Evolutionary conservation across 805 yeast species (phyloP).

Genomic region (Torulaspora delbrueckii): DNA sequence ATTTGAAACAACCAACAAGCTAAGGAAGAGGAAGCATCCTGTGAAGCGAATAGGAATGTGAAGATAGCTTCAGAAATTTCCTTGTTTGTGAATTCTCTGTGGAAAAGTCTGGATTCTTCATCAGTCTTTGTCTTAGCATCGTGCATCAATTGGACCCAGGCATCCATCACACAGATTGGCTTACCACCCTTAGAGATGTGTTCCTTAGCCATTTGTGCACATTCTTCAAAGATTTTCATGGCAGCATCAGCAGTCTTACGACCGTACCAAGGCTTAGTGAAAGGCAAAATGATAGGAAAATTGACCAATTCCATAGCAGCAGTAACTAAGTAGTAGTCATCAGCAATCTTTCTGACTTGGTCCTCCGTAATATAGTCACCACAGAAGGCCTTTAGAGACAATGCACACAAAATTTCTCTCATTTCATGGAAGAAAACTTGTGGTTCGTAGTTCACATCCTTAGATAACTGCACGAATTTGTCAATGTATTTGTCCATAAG

Average conservation of each 20-base stretch:
- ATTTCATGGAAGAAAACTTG: constrained; percentile 83
- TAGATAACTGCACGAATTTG: constrained; percentile 52
- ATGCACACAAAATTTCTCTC: constrained; percentile 94
- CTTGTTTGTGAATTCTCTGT: constrained; percentile 80
- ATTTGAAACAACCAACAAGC: constrained; percentile 98
- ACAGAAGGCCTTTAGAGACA: constrained; percentile 88
- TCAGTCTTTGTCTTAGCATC: constrained; percentile 50
- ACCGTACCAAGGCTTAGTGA: constrained; percentile 97
- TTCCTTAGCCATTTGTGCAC: constrained; percentile 84
- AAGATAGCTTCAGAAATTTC: constrained; percentile 96
- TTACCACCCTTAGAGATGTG: constrained; percentile 71
- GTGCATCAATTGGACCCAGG: constrained; percentile 85
- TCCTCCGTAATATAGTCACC: constrained; percentile 92
- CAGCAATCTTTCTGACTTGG: constrained; percentile 83
- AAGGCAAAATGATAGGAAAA: constrained; percentile 94
- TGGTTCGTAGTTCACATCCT: constrained; percentile 51
- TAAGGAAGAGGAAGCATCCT: constrained; percentile 94
- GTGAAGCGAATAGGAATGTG: constrained; percentile 95
- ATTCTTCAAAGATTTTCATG: constrained; percentile 82
- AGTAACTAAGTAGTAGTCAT: constrained; percentile 85
- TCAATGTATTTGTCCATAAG: constrained; percentile 80
- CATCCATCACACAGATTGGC: constrained; percentile 89
- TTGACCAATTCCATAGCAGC: constrained; percentile 96
- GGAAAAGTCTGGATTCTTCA: constrained; percentile 51
- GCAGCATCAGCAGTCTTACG: constrained; percentile 88